phyloP scores from a whole-genome alignment of 805 yeast genomes.

The Ogataea salicorniae region DNA sequence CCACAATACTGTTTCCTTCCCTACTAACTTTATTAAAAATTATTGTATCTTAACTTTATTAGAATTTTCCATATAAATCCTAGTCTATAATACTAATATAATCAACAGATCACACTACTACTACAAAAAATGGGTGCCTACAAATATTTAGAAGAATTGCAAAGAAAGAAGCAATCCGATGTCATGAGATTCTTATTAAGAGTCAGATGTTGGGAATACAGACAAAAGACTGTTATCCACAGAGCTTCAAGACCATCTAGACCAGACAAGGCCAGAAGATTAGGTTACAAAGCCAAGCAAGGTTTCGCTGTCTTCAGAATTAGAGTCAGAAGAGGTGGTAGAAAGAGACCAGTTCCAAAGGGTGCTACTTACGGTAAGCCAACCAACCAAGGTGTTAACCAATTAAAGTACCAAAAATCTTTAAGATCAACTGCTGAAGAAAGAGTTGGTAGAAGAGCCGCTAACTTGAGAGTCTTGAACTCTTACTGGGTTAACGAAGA shows the following conservation, averaged over 20 bases:
- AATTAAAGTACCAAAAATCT: slow-evolving; percentile 98
- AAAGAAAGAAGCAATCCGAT: slow-evolving; percentile 99
- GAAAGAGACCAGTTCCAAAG: slow-evolving; percentile 99
- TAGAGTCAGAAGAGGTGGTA: slow-evolving; percentile 99
- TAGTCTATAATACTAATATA: not conserved
- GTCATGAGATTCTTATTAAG: slow-evolving; percentile 97
- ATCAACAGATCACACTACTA: not conserved
- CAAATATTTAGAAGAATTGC: slow-evolving; percentile 98
- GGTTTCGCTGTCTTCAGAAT: slow-evolving; percentile 98
- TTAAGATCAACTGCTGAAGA: slow-evolving; percentile 98
- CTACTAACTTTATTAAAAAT: no score
- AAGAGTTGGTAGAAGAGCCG: slow-evolving; percentile 98
- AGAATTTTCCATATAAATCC: not conserved
- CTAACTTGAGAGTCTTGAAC: slow-evolving; percentile 99
- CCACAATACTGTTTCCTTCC: no score
- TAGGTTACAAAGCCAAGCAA: slow-evolving; percentile 99
- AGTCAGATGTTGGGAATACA: slow-evolving; percentile 99
- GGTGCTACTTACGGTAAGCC: slow-evolving; percentile 99
- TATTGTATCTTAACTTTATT: not conserved
- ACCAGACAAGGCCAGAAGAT: slow-evolving; percentile 99
- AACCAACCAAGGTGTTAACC: slow-evolving; percentile 99
- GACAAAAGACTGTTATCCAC: slow-evolving; percentile 98
- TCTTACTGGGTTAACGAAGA: slow-evolving; percentile 99
- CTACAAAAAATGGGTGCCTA: slow-evolving; percentile 88
- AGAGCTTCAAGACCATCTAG: slow-evolving; percentile 98